Percentiles rank a stretch among this genome's conserved stretches.
These are phyloP conservation scores for Ophiostoma sp. DNA, from an alignment of 2,329 filamentous ascomycete genomes.

Conservation along the genomic window DNA sequence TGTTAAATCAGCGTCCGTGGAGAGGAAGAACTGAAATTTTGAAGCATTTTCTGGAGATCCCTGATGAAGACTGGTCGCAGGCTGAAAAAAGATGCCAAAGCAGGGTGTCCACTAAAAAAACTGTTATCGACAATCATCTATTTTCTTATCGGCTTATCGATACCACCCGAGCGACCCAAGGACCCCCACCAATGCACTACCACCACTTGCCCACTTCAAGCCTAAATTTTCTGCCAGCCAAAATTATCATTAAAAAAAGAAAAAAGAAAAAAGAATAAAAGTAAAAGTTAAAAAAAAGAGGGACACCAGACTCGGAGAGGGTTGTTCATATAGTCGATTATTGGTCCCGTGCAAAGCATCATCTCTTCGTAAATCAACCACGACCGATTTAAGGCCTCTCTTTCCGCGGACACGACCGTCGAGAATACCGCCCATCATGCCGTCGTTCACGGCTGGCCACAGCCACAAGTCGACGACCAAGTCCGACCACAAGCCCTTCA, in stretches of 20 bases:
- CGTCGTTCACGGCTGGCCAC: constrained; percentile 52
- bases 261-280: constrained; percentile 14
- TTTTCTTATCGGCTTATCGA: constrained; percentile 18
- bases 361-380: neutral
- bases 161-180: neutral
- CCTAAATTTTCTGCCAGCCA: constrained; percentile 17
- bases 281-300: constrained; percentile 16
- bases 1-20: neutral
- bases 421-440: constrained; percentile 18
- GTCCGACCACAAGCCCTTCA: constrained; percentile 80
- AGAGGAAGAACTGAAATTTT: neutral
- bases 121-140: constrained; percentile 19
- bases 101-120: constrained; percentile 18
- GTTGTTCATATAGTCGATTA: neutral
- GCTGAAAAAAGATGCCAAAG: constrained; percentile 11
- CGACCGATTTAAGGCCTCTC: neutral
- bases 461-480: constrained; percentile 94
- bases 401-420: neutral
- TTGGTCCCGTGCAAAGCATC: neutral
- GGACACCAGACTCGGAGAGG: neutral
- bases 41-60: neutral
- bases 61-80: neutral
- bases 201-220: constrained; percentile 8
- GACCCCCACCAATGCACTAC: constrained; percentile 2
- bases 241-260: neutral